phyloP scores from a whole-genome alignment of 2,329 filamentous ascomycete genomes.

The Botrytis squamosa region DNA sequence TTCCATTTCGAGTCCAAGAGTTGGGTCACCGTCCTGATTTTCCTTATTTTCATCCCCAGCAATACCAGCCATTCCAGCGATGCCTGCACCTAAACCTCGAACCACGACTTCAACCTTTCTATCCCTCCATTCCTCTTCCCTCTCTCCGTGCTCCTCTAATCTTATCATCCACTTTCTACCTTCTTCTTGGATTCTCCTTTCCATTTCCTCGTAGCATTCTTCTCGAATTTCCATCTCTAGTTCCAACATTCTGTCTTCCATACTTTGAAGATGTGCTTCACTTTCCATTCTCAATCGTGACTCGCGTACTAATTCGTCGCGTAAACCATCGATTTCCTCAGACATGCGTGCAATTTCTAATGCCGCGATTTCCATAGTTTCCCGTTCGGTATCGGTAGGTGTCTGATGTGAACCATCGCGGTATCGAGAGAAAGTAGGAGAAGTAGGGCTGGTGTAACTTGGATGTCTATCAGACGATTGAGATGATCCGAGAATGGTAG shows the following conservation, averaged over 20 bases:
- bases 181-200: conserved; percentile 71
- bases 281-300: conserved; percentile 66
- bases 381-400: conserved; percentile 48
- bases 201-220: conserved; percentile 85
- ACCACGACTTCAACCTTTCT: conserved; percentile 77
- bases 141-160: conserved; percentile 75
- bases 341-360: conserved; percentile 77
- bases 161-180: conserved; percentile 77
- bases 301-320: conserved; percentile 68
- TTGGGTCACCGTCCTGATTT: conserved; percentile 51
- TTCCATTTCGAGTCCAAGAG: conserved; percentile 65
- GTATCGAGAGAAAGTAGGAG: conserved; percentile 32
- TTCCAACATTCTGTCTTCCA: conserved; percentile 62
- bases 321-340: conserved; percentile 74
- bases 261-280: conserved; percentile 68
- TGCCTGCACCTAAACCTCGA: conserved; percentile 45
- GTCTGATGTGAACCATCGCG: conserved; percentile 37
- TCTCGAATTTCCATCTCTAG: conserved; percentile 84
- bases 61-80: conserved; percentile 22
- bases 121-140: conserved; percentile 81
- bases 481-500: conserved; percentile 54
- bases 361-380: conserved; percentile 79
- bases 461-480: conserved; percentile 5
- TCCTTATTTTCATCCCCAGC: conserved; percentile 51
- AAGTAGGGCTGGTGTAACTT: conserved; percentile 14